These are phyloP conservation scores for Microthlaspi erraticum DNA, from an alignment of 345 rosid genomes.

Conservation along the genomic window DNA sequence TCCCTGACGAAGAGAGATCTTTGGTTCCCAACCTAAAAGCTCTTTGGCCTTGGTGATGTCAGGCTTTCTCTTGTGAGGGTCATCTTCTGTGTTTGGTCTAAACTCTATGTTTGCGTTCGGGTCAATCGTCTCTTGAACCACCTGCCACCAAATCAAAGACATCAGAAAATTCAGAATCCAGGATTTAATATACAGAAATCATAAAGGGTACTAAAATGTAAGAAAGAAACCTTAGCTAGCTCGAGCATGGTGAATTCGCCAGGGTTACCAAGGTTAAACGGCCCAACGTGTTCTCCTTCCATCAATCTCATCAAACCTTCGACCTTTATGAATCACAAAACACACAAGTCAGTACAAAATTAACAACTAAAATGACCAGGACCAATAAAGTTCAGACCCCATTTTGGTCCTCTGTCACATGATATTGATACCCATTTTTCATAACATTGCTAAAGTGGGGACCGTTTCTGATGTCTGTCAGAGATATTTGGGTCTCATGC, in stretches of 20 bases:
- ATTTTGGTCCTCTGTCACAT: constrained; percentile 34
- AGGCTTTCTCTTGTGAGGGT: constrained; percentile 87
- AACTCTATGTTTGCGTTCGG: constrained; percentile 84
- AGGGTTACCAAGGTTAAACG: constrained; percentile 98
- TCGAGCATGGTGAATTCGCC: constrained; percentile 99
- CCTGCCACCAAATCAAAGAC: constrained; percentile 43
- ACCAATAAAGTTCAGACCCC: constrained; percentile 38
- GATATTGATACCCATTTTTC: constrained; percentile 26
- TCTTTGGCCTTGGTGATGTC: constrained; percentile 84
- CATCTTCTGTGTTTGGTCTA: constrained; percentile 87
- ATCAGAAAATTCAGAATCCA: constrained; percentile 16
- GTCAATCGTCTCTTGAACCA: constrained; percentile 79
- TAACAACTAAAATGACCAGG: constrained; percentile 2
- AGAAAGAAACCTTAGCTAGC: constrained; percentile 74
- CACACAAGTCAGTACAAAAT: constrained; percentile 14
- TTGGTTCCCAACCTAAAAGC: constrained; percentile 80
- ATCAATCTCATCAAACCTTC: constrained; percentile 93
- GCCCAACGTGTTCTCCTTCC: constrained; percentile 98
- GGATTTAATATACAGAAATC: not conserved
- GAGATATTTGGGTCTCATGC: constrained; percentile 23
- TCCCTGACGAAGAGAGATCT: constrained; percentile 71
- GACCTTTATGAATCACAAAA: constrained; percentile 53
- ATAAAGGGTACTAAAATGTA: not conserved
- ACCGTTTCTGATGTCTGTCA: constrained; percentile 27
- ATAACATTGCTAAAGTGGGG: constrained; percentile 35